phyloP scores from a whole-genome alignment of 2,329 filamentous ascomycete species.

The Fusarium tuaranense region DNA sequence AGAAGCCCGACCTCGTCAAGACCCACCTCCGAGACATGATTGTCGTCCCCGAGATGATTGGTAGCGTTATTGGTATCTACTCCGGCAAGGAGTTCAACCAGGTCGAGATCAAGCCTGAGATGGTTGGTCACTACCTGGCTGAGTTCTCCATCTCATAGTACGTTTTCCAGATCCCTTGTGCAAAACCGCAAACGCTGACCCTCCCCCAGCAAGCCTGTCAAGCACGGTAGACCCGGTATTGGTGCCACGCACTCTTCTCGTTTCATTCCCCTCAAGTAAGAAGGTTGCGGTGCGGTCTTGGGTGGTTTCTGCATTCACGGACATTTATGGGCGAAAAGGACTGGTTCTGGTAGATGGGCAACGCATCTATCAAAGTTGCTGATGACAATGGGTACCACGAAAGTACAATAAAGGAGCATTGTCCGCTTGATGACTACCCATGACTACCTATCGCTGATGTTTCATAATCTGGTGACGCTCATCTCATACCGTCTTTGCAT shows the following conservation, averaged over 20 bases:
- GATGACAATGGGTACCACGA: constrained; percentile 59
- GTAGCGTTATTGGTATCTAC: constrained; percentile 98
- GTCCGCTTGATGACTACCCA: constrained; percentile 49
- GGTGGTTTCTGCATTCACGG: constrained; percentile 70
- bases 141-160: constrained; percentile 99
- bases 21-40: constrained; percentile 99
- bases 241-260: constrained; percentile 99
- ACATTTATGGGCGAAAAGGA: constrained; percentile 67
- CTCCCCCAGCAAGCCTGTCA: constrained; percentile 89
- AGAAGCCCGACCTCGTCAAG: constrained; percentile 99
- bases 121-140: constrained; percentile 99
- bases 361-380: constrained; percentile 58
- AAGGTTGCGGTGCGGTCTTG: constrained; percentile 63
- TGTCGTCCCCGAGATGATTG: constrained; percentile 99
- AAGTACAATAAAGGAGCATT: constrained; percentile 58
- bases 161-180: constrained; percentile 55
- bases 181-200: constrained; percentile 59
- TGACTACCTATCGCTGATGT: constrained; percentile 27
- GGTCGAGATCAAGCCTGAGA: constrained; percentile 99
- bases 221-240: constrained; percentile 99
- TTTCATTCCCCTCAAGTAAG: constrained; percentile 99
- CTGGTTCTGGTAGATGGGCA: constrained; percentile 64
- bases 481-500: background rate
- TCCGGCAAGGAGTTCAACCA: constrained; percentile 99
- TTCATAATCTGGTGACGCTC: constrained; percentile 18